phyloP scores from a whole-genome alignment of 768 basidiomycete genomes.

The Exidia glandulosa region DNA sequence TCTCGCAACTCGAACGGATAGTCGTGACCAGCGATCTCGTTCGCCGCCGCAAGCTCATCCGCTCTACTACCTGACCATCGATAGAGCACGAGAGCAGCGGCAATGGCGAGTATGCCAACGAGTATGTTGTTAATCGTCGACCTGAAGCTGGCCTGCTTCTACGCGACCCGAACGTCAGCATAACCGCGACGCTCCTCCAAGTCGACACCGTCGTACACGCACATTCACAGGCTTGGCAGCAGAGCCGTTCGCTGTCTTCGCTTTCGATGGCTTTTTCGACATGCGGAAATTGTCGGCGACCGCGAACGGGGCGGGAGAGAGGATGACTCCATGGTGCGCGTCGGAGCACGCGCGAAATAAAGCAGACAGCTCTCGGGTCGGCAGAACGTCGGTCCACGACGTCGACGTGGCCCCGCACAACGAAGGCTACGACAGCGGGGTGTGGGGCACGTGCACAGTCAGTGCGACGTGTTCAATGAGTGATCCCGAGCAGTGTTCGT shows the following conservation, averaged over 20 bases:
- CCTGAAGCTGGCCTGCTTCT: neutral
- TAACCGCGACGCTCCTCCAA: neutral
- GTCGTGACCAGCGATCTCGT: neutral
- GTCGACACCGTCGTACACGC: neutral
- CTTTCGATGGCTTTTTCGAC: too few relatives aligned
- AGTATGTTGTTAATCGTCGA: neutral
- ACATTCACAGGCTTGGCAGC: neutral
- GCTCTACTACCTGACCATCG: neutral
- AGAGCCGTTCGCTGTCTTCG: too few relatives aligned
- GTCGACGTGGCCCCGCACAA: neutral
- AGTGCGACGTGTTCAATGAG: neutral
- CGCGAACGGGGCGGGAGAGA: too few relatives aligned
- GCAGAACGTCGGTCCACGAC: neutral
- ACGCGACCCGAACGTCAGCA: too few relatives aligned
- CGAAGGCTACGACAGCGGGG: neutral
- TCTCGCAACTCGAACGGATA: conserved; percentile 25
- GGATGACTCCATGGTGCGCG: too few relatives aligned
- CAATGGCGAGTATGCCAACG: neutral
- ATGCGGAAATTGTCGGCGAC: too few relatives aligned
- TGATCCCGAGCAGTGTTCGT: too few relatives aligned
- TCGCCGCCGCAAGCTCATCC: neutral
- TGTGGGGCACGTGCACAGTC: neutral
- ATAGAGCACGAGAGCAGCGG: neutral
- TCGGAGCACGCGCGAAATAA: too few relatives aligned
- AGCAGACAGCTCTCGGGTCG: too few relatives aligned